Percentiles rank a stretch among this genome's conserved stretches.
Evolutionary conservation across 73 alveolate genomes (phyloP).

Genomic region (Paramecium biaurelia): DNA sequence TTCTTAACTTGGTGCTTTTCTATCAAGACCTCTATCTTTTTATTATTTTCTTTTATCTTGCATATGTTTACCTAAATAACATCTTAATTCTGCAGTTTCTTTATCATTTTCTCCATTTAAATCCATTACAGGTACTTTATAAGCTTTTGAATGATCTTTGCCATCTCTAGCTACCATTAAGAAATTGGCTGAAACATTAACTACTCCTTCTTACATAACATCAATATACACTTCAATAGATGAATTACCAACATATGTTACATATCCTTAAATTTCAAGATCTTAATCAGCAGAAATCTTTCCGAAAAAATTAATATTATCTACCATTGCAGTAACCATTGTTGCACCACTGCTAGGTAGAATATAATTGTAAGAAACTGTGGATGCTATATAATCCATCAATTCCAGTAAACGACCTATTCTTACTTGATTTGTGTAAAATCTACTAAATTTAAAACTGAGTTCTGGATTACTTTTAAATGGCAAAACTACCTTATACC

Average conservation of each 20-base stretch:
- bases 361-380: conserved; percentile 16
- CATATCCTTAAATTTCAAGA: conserved; percentile 48
- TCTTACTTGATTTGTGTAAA: conserved; percentile 45
- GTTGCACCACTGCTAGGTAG: background rate
- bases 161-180: conserved; percentile 54
- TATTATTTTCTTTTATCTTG: background rate
- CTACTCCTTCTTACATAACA: conserved; percentile 25
- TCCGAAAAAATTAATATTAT: conserved; percentile 4
- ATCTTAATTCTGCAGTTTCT: conserved; percentile 23
- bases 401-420: conserved; percentile 51
- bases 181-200: conserved; percentile 36
- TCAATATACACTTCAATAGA: conserved; percentile 57
- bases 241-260: conserved; percentile 57
- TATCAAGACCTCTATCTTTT: background rate
- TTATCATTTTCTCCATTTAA: background rate
- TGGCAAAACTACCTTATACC: conserved; percentile 27
- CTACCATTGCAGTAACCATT: conserved; percentile 49
- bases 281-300: conserved; percentile 32
- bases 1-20: conserved; percentile 10
- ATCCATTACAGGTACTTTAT: background rate
- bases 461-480: background rate
- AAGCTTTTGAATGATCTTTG: conserved; percentile 29
- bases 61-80: conserved; percentile 15
- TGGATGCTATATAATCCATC: conserved; percentile 45
- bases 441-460: background rate